Evolutionary conservation across 176 grass and related monocot genomes (phyloP).

Genomic region (Hyparrhenia diplandra): DNA sequence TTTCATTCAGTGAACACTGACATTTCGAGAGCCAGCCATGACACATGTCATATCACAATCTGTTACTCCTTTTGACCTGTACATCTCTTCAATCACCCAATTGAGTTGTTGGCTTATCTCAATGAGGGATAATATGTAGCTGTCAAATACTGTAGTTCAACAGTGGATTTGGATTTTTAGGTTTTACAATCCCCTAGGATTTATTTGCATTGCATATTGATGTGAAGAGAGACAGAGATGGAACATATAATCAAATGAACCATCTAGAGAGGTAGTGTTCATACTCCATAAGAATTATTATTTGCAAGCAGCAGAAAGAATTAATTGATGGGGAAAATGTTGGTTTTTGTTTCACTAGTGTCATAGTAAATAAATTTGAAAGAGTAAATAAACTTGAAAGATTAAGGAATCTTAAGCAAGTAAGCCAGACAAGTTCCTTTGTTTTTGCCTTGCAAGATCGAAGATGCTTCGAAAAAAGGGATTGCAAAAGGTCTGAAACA

Average conservation of each 20-base stretch:
- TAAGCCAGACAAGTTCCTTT: not conserved
- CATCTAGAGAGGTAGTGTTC: too few species aligned
- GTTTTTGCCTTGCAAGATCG: constrained; percentile 4
- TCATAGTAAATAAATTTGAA: constrained; percentile 10
- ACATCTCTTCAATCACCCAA: not conserved
- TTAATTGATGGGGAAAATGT: not conserved
- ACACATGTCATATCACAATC: too few species aligned
- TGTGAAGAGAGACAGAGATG: not conserved
- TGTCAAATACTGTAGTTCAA: constrained; percentile 19
- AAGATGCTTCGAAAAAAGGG: not conserved
- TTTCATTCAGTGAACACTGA: constrained; percentile 7
- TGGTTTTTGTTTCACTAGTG: not conserved
- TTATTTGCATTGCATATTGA: constrained; percentile 6
- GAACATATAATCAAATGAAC: too few species aligned
- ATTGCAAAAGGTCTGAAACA: not conserved
- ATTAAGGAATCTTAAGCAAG: not conserved
- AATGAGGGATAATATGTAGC: not conserved
- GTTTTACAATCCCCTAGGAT: not conserved
- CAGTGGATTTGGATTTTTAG: not conserved
- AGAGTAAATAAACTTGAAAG: too few species aligned
- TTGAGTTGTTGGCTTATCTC: constrained; percentile 11
- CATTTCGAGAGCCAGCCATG: not conserved
- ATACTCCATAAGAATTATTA: not conserved
- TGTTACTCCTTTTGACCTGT: too few species aligned
- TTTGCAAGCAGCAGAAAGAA: not conserved